Evolutionary conservation across 257 asterid species (phyloP), one percentile per base, ranked within the genome.

Genomic region (Solanum boliviense): DNA sequence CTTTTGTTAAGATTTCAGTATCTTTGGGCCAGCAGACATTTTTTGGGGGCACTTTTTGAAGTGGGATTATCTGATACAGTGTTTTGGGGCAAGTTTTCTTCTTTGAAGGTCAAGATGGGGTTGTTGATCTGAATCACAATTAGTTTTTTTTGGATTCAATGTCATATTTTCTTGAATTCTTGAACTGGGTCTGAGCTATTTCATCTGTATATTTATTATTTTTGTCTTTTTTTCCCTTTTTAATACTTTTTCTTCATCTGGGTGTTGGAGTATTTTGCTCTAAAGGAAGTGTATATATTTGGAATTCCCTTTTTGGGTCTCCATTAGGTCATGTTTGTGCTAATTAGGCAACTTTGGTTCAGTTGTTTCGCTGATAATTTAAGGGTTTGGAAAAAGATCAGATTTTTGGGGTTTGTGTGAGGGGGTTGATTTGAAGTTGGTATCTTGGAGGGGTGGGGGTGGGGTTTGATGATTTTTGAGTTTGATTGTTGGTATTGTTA

Each of bases 401-500:
- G 41, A 70, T 38, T 85, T 65, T 41, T 68, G 82, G 60, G 36
- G 52, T 85, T 78, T 29, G 70, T 84, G 31, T 74, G 82, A 74
- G 48, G 31, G 44, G 82, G 48, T 67, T 73, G 46, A 73, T 73
- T 73, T 73, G 4, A 73, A 73, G 82, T 35, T 35, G 82, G 82
- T 34, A 21, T 10, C 29, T 20, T 35, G 48, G 48, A 35, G 46
- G 86, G n/a, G n/a, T 20, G 81, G 36, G 70, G 36, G 16, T 6
- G 46, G 87, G 76, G 11, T 35, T 35, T 73, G 48, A 73, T 74
- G 82, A 74, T 74, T 35, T 74, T 74, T 74, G 82, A 20, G 82
- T 74, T 74, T 74, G 92, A 84, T 89, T 87, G 83, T 87, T 87
- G 92, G 91, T 90, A 74, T 35, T 74, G 82, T 74, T 74, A 13